phyloP scores from a whole-genome alignment of 2,329 filamentous ascomycete species.

The Cladosporium velox region DNA sequence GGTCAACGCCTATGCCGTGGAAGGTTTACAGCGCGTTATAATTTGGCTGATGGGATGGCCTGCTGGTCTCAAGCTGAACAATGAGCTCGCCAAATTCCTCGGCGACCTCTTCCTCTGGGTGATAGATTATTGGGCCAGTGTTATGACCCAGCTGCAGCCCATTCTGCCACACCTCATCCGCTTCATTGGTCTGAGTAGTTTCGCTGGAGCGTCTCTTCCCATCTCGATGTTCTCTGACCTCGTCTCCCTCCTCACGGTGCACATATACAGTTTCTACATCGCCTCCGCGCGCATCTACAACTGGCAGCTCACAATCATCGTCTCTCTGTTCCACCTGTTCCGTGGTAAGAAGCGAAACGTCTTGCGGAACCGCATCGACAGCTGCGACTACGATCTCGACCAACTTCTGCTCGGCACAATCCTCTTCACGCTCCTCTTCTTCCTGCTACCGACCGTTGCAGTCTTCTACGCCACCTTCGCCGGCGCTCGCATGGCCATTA shows the following conservation, averaged over 20 bases:
- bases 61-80: constrained; percentile 92
- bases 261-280: constrained; percentile 98
- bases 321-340: constrained; percentile 97
- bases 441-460: constrained; percentile 88
- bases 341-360: constrained; percentile 98
- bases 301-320: constrained; percentile 96
- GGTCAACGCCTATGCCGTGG: constrained; percentile 79
- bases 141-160: constrained; percentile 75
- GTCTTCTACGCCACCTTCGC: constrained; percentile 98
- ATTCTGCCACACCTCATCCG: constrained; percentile 83
- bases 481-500: constrained; percentile 90
- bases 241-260: constrained; percentile 84
- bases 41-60: constrained; percentile 96
- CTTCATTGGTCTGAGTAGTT: constrained; percentile 91
- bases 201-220: constrained; percentile 94
- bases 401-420: constrained; percentile 96
- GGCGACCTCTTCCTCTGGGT: constrained; percentile 98
- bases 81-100: constrained; percentile 87
- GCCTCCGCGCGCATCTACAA: constrained; percentile 96
- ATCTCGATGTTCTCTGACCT: constrained; percentile 95
- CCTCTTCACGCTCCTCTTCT: constrained; percentile 91
- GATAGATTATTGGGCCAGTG: constrained; percentile 94
- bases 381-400: constrained; percentile 97
- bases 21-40: constrained; percentile 84
- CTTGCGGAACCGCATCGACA: constrained; percentile 94